Percentiles rank a stretch among this genome's conserved stretches.
Evolutionary conservation across 257 asterid genomes (phyloP).

Genomic region (Dorcoceras hygrometricum): DNA sequence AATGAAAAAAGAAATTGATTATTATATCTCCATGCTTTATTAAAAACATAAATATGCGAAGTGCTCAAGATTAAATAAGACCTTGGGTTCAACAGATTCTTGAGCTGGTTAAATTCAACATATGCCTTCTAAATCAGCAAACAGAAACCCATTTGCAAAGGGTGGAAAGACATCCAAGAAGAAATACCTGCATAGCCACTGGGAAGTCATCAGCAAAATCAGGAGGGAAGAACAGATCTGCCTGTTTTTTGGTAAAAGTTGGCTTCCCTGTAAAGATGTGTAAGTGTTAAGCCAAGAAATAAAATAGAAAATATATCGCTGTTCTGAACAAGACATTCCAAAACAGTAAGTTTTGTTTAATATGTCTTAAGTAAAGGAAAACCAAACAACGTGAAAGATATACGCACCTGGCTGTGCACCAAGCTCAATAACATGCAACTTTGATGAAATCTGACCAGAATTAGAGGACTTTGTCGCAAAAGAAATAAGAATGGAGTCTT

Average conservation of each 20-base stretch:
- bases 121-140: not conserved
- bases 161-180: constrained; percentile 16
- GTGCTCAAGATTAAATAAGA: not conserved
- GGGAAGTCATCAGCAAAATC: constrained; percentile 98
- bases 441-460: constrained; percentile 84
- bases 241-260: constrained; percentile 90
- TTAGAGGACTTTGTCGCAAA: constrained; percentile 81
- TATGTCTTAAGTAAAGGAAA: not conserved
- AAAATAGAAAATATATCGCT: constrained; percentile 2
- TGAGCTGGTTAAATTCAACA: not conserved
- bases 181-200: constrained; percentile 94
- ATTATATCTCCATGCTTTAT: too few relatives aligned
- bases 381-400: constrained; percentile 11
- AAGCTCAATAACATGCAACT: constrained; percentile 92
- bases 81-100: not conserved
- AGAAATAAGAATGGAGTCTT: constrained; percentile 88
- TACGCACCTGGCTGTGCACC: constrained; percentile 94
- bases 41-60: too few relatives aligned
- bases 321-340: constrained; percentile 12
- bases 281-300: constrained; percentile 19
- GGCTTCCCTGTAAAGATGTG: constrained; percentile 68
- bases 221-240: constrained; percentile 98
- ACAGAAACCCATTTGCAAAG: constrained; percentile 9
- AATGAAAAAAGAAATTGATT: too few relatives aligned
- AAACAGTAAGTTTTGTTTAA: constrained; percentile 8